phyloP scores from a whole-genome alignment of 805 yeast species.

The Nakazawaea ishiwadae region DNA sequence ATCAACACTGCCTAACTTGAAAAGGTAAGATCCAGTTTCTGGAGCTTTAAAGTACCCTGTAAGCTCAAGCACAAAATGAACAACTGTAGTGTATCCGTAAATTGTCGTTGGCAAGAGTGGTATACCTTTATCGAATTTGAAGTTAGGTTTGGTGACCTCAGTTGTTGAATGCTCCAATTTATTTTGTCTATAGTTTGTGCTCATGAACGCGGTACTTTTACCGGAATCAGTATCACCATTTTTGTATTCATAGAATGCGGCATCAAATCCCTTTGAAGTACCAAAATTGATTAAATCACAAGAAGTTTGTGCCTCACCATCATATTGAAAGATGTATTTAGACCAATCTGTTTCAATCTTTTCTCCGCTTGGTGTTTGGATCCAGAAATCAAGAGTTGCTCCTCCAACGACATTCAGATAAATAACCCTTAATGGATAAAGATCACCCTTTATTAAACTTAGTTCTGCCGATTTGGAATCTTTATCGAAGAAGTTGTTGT shows the following conservation, averaged over 20 bases:
- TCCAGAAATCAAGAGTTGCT: slow-evolving; percentile 16
- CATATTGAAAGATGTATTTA: not conserved
- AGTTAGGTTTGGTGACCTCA: no score
- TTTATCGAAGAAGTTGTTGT: not conserved
- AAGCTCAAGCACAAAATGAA: not conserved
- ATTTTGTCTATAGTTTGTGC: not conserved
- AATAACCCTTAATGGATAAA: not conserved
- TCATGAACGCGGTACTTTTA: not conserved
- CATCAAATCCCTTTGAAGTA: not conserved
- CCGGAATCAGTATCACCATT: not conserved
- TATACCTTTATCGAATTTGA: not conserved
- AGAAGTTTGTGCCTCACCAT: not conserved
- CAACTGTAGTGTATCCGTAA: not conserved
- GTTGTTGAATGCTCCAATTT: not conserved
- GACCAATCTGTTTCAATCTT: not conserved
- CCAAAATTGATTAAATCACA: not conserved
- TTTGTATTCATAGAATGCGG: not conserved
- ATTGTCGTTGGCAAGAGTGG: not conserved
- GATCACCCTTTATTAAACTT: not conserved
- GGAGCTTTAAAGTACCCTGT: not conserved
- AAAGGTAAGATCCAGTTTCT: not conserved
- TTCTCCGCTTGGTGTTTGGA: not conserved
- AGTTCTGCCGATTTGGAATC: not conserved
- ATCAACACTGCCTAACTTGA: not conserved
- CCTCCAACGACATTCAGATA: not conserved